These are phyloP conservation scores for Linum lewisii DNA, from an alignment of 345 rosid genomes.

Conservation along the genomic window DNA sequence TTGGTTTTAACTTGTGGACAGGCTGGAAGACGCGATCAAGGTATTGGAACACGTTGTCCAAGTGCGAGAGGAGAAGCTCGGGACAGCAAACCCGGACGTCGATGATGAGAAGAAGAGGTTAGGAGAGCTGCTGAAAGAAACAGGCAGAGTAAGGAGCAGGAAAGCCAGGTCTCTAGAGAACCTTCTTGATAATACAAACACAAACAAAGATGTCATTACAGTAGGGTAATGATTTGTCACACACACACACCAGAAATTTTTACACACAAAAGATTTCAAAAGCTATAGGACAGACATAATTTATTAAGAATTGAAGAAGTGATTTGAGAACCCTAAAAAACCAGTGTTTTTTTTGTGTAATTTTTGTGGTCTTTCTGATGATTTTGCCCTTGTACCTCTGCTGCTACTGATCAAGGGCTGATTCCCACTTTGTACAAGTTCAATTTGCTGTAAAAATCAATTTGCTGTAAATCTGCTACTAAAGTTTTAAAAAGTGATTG, in stretches of 20 bases:
- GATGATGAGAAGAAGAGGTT: constrained; percentile 85
- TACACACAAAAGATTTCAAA: background rate
- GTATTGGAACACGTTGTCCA: constrained; percentile 59
- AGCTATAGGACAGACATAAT: background rate
- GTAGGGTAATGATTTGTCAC: constrained; percentile 18
- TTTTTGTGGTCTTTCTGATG: background rate
- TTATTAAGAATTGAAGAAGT: too few relatives aligned
- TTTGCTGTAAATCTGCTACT: background rate
- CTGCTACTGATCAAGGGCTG: background rate
- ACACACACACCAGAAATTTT: too few relatives aligned
- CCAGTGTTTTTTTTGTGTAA: background rate
- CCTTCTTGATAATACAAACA: constrained; percentile 47
- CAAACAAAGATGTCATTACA: constrained; percentile 27
- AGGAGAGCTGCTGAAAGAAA: constrained; percentile 66
- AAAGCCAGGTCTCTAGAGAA: constrained; percentile 69
- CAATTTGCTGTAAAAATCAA: background rate
- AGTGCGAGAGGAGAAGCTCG: constrained; percentile 79
- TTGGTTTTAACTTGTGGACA: constrained; percentile 16
- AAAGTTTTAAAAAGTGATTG: background rate
- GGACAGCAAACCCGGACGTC: constrained; percentile 83
- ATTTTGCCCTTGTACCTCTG: background rate
- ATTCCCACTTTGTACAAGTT: background rate
- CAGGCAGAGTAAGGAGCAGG: constrained; percentile 61
- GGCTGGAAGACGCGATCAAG: constrained; percentile 83
- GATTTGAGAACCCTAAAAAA: too few relatives aligned